Percentiles rank a stretch among this genome's conserved stretches.
Evolutionary conservation across 495 filamentous ascomycete species (phyloP).

Genomic region (Penicillium simplicissimum): DNA sequence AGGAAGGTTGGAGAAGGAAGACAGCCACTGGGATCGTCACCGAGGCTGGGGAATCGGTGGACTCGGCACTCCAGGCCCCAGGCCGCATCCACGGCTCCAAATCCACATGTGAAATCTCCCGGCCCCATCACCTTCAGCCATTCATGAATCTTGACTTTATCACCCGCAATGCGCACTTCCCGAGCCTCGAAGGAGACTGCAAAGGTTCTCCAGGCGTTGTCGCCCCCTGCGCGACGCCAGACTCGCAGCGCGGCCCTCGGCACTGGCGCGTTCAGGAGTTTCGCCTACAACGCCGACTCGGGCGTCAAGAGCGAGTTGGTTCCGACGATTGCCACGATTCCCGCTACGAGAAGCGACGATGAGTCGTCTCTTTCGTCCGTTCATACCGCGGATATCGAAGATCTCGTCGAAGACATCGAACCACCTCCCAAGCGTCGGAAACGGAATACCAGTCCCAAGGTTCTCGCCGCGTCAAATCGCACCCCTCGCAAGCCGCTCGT

Average conservation of each 20-base stretch:
- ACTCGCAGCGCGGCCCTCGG: conserved; percentile 39
- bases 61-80: conserved; percentile 1
- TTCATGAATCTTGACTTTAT: background rate
- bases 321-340: conserved; percentile 11
- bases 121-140: background rate
- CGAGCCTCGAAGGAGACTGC: conserved; percentile 59
- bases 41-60: conserved; percentile 26
- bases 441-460: conserved; percentile 27
- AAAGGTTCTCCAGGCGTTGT: conserved; percentile 50
- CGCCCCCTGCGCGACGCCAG: conserved; percentile 40
- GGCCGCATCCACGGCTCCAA: conserved; percentile 8
- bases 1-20: conserved; percentile 3
- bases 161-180: conserved; percentile 58
- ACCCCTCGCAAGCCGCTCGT: conserved; percentile 16
- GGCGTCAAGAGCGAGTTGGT: conserved; percentile 18
- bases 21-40: conserved; percentile 10
- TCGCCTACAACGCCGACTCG: conserved; percentile 29
- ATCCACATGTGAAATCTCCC: conserved; percentile 28
- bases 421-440: conserved; percentile 54
- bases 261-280: conserved; percentile 30
- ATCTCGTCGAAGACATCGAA: conserved; percentile 44
- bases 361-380: conserved; percentile 47
- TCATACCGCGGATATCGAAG: conserved; percentile 62
- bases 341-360: conserved; percentile 24
- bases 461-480: conserved; percentile 19